Evolutionary conservation across 805 yeast genomes (phyloP), one percentile per base, ranked within the genome.

Genomic region (Starmerella sp.): DNA sequence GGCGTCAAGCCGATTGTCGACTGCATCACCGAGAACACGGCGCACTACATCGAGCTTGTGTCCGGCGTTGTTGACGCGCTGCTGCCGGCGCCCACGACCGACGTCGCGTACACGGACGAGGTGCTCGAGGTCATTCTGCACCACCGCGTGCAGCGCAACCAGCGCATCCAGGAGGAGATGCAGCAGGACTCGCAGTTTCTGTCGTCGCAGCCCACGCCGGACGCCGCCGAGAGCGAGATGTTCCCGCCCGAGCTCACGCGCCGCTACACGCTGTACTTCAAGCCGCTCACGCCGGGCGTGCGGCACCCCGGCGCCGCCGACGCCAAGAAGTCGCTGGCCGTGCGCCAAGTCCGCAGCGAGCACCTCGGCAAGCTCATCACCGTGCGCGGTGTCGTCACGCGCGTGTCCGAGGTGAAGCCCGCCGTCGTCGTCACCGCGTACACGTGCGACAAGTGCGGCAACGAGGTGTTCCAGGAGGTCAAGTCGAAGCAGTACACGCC

Each of bases 371-470:
- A 84, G 63, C 78, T 86, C 58, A 85, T 93, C 64, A 90, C 96
- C 0, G 85, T 90, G 4, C 76, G 96, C 60, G 99, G 98, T 54
- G 90, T 93, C 61, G 88, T 91, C 51, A 93, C 97, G 8, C 77
- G 98, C 61, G 96, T 90, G 5, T 84, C 95, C 2, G 99, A 93
- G 68, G 98, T 93, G 45, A 91, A 90, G 69, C 99, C 99, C 4
- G 76, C 87, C 6, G 86, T 93, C 7, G 74, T 79, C 57, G 97
- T 93, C 53, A 88, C 84, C 63, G 97, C 98, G 0, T 95, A 91
- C 68, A 87, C 97, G 6, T 93, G 99, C 73, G 98, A 93, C 68
- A 85, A 85, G 64, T 93, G 99, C 75, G 99, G 98, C 48, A 84
- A 79, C 70, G 99, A 93, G 71, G 82, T 88, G 52, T 93, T 95